Evolutionary conservation across 2,329 filamentous ascomycete genomes (phyloP).

Genomic region (Fusarium transvaalense): DNA sequence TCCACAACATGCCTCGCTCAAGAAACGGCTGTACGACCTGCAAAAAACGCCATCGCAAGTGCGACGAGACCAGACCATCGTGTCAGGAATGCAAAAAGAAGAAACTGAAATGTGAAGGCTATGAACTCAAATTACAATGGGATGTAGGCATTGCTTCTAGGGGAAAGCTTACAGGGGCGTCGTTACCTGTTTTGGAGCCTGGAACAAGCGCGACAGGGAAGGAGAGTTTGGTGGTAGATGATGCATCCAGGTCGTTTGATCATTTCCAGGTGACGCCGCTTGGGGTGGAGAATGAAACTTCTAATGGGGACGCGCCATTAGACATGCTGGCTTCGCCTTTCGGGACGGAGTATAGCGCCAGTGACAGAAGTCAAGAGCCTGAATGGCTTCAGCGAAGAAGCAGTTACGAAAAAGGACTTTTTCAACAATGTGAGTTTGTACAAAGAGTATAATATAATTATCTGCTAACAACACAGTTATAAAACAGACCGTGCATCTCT

Average conservation of each 20-base stretch:
- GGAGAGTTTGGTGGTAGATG: not conserved
- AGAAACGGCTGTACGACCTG: conserved; percentile 37
- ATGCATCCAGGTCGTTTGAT: not conserved
- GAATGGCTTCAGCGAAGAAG: conserved; percentile 4
- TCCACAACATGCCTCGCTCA: conserved; percentile 32
- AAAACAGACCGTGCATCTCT: conserved; percentile 23
- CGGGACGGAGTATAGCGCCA: not conserved
- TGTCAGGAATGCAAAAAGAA: conserved; percentile 30
- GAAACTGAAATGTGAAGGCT: conserved; percentile 28
- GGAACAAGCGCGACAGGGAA: not conserved
- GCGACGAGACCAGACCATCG: conserved; percentile 35
- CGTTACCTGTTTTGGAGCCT: conserved; percentile 1
- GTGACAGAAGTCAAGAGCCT: not conserved
- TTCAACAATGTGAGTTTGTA: conserved; percentile 12
- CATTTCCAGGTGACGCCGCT: not conserved
- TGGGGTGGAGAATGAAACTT: not conserved
- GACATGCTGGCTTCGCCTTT: not conserved
- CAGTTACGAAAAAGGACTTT: conserved; percentile 2
- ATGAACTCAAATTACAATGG: conserved; percentile 34
- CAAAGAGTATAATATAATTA: not conserved
- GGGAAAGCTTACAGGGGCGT: conserved; percentile 18
- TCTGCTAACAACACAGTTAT: not conserved
- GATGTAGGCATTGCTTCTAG: conserved; percentile 33
- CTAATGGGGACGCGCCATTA: not conserved
- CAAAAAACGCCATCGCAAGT: conserved; percentile 42